phyloP scores from a whole-genome alignment of 2,329 filamentous ascomycete genomes.

The Emericellopsis cladophorae region DNA sequence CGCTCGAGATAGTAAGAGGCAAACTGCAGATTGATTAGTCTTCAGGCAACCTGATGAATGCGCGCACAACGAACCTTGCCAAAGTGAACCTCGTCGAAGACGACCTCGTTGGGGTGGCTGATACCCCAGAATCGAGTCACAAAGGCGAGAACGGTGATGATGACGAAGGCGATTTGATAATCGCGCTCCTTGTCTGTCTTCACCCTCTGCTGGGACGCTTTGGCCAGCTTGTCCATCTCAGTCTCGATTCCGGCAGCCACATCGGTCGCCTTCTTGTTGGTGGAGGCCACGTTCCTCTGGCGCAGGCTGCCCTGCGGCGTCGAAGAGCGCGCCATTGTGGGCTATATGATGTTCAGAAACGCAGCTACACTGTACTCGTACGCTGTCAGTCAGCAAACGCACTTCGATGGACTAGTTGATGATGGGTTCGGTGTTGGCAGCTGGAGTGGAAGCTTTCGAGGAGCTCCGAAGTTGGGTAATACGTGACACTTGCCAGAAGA shows the following conservation, averaged over 20 bases:
- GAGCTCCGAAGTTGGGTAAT: no score
- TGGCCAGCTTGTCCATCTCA: slow-evolving; percentile 37
- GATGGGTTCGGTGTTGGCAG: no score
- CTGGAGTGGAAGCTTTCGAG: no score
- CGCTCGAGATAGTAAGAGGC: slow-evolving; percentile 80
- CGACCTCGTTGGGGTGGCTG: slow-evolving; percentile 87
- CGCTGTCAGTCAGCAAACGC: no score
- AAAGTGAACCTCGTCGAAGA: slow-evolving; percentile 98
- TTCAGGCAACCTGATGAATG: neutral
- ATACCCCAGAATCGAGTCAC: slow-evolving; percentile 93
- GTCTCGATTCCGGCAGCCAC: slow-evolving; percentile 24
- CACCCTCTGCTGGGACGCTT: slow-evolving; percentile 19
- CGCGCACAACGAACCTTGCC: slow-evolving; percentile 64
- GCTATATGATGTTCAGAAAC: neutral
- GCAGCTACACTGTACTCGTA: no score
- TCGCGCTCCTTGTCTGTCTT: slow-evolving; percentile 55
- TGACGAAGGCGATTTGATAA: slow-evolving; percentile 63
- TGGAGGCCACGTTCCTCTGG: slow-evolving; percentile 39
- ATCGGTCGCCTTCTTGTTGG: slow-evolving; percentile 27
- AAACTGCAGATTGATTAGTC: slow-evolving; percentile 31
- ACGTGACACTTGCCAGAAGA: no score
- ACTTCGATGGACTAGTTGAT: no score
- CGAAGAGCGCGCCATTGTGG: slow-evolving; percentile 31
- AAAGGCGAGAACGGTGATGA: slow-evolving; percentile 79
- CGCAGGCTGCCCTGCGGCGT: slow-evolving; percentile 46